Evolutionary conservation across 2,329 filamentous ascomycete species (phyloP), one percentile per base, ranked within the genome.

Genomic region (Plectosphaerella sp.): DNA sequence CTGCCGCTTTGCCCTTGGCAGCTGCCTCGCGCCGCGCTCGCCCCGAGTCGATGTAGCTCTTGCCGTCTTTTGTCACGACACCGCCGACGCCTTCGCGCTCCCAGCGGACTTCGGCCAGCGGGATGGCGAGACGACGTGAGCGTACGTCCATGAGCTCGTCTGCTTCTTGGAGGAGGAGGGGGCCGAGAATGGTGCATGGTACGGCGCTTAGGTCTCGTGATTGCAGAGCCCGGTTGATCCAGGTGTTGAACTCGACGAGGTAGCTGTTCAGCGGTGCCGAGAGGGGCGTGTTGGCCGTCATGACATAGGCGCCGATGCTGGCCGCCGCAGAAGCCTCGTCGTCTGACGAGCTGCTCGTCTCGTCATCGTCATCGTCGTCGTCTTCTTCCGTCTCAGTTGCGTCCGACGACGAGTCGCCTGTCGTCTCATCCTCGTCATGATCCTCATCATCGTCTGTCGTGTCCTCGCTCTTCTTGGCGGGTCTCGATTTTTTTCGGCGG

Each of bases 71-170:
- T 45, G 80, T 86, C 53, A 81, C 79, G 55, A 79, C 78, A 64
- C 78, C 84, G 60, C 78, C 84, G 55, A 82, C 82, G 49, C 83
- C 83, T 63, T 94, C 89, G 49, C 85, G 83, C 74, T 96, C 91
- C 91, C 91, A 96, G 47, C 89, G 84, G 45, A 94, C 78, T 65
- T 95, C 89, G 45, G 88, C 87, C 0, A 96, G 76, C 1, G 91
- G 92, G 24, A 97, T 87, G n/a, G 91, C 93, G 49, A 97, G 76
- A 35, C 93, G 84, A 42, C 88, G 86, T 52, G 82, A 88, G 49
- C 83, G 84, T 28, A 91, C 76, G 39, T 88, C 86, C 48, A 77
- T 77, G 9, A 97, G 75, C 1, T 72, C 72, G 45, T 92, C 89
- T 5, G 87, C 79, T 66, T 96, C 91, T 64, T 93, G 87, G n/a